Percentiles rank a stretch among this genome's conserved stretches.
Evolutionary conservation across 2,329 filamentous ascomycete genomes (phyloP).

Genomic region (Coleophoma eucalyptorum): DNA sequence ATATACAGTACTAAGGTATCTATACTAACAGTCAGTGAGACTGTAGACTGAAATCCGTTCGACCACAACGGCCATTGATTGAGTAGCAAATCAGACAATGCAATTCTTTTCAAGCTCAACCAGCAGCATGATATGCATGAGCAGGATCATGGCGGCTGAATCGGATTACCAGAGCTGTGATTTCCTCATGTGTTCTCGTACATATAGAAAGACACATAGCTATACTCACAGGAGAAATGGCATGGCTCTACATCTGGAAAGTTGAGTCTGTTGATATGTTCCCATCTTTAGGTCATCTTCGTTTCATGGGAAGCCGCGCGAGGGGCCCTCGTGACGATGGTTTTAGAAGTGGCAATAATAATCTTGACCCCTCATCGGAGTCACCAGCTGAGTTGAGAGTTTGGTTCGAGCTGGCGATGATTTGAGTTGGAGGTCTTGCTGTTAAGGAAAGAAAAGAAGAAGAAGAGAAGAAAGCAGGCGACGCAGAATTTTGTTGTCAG

Average conservation of each 20-base stretch:
- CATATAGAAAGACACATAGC: background rate
- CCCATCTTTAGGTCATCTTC: slow-evolving; percentile 65
- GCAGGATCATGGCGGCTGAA: slow-evolving; percentile 38
- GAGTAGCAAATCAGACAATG: slow-evolving; percentile 37
- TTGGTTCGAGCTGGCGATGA: slow-evolving; percentile 58
- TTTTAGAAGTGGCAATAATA: slow-evolving; percentile 65
- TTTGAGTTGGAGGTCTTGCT: slow-evolving; percentile 71
- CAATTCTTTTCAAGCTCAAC: slow-evolving; percentile 46
- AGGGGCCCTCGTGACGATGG: slow-evolving; percentile 72
- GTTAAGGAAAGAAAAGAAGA: slow-evolving; percentile 34
- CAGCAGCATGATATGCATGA: slow-evolving; percentile 29
- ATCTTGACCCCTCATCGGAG: slow-evolving; percentile 73
- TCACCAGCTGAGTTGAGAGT: slow-evolving; percentile 59
- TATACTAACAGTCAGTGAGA: no score
- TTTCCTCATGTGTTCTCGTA: slow-evolving; percentile 22
- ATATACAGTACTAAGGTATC: no score
- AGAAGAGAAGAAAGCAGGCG: slow-evolving; percentile 15
- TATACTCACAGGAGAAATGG: slow-evolving; percentile 6
- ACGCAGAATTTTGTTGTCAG: background rate
- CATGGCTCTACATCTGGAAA: background rate
- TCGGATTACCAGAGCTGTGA: slow-evolving; percentile 46
- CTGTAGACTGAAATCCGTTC: no score
- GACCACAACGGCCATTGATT: background rate
- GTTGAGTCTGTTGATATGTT: slow-evolving; percentile 35
- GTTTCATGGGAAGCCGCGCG: slow-evolving; percentile 57